Percentiles rank a stretch among this genome's conserved stretches.
Conservation (phyloP, 2,329 filamentous ascomycete species). For the Xylariaceae sp. region DNA sequence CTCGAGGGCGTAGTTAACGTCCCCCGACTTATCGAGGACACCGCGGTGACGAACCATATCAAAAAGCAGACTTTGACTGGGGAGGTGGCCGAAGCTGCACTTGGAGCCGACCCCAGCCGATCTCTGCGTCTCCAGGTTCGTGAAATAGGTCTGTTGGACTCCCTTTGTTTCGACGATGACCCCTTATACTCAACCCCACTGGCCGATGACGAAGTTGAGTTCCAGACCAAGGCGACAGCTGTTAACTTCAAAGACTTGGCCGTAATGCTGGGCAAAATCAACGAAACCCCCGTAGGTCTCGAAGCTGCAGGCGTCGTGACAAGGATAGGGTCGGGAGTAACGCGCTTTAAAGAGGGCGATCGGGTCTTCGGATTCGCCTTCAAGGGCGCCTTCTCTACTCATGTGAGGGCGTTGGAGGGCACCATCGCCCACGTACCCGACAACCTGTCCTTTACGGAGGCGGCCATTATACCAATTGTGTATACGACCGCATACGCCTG, state of each 20-base stretch:
- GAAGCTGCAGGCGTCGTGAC: slow-evolving; percentile 44
- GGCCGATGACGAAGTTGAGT: slow-evolving; percentile 29
- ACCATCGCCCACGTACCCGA: slow-evolving; percentile 21
- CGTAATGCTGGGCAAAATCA: slow-evolving; percentile 21
- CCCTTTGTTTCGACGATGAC: slow-evolving; percentile 33
- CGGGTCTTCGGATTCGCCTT: slow-evolving; percentile 13
- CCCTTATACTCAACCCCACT: neutral
- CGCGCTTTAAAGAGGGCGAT: slow-evolving; percentile 26
- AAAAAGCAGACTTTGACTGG: slow-evolving; percentile 4
- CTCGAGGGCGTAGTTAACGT: slow-evolving; percentile 6
- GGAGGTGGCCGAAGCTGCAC: slow-evolving; percentile 5
- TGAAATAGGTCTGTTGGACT: slow-evolving; percentile 29
- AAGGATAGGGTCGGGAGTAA: slow-evolving; percentile 31
- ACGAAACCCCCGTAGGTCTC: slow-evolving; percentile 17
- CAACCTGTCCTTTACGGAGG: slow-evolving; percentile 18
- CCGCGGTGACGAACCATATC: slow-evolving; percentile 9
- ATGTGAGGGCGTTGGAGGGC: slow-evolving; percentile 18
- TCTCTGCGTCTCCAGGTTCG: slow-evolving; percentile 20
- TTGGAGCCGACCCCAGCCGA: slow-evolving; percentile 8
- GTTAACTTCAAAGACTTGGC: slow-evolving; percentile 27
- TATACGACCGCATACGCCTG: slow-evolving; percentile 37
- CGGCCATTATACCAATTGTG: slow-evolving; percentile 12
- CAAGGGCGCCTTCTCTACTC: slow-evolving; percentile 11
- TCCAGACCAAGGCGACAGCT: slow-evolving; percentile 27
- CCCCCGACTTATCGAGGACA: slow-evolving; percentile 7